These are phyloP conservation scores for Syncephalis fuscata DNA, from an alignment of 371 early-diverging fungal genomes.

Conservation along the genomic window DNA sequence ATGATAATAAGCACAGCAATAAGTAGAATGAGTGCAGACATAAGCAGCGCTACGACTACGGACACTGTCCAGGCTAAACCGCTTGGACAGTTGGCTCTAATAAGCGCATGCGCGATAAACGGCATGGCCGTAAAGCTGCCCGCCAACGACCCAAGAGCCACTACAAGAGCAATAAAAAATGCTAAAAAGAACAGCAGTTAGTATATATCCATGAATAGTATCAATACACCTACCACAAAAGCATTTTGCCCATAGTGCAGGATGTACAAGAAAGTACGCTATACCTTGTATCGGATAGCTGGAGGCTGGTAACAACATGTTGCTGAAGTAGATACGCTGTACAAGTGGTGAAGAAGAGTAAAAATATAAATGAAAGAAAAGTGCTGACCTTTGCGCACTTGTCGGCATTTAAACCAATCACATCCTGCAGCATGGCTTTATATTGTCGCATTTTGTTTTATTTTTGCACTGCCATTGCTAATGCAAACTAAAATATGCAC, in stretches of 20 bases:
- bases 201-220: too few relatives aligned
- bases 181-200: too few relatives aligned
- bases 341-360: too few relatives aligned
- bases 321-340: too few relatives aligned
- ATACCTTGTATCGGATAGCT: slow-evolving; percentile 13
- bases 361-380: too few relatives aligned
- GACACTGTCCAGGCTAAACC: slow-evolving; percentile 5
- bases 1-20: slow-evolving; percentile 4
- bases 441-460: too few relatives aligned
- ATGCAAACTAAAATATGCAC: too few relatives aligned
- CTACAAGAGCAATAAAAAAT: slow-evolving; percentile 1
- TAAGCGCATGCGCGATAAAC: slow-evolving; percentile 4
- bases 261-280: slow-evolving; percentile 10
- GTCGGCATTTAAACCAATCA: too few relatives aligned
- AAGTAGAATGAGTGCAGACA: slow-evolving; percentile 1
- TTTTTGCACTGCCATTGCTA: too few relatives aligned
- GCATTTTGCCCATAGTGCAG: slow-evolving; percentile 7
- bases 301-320: slow-evolving; percentile 3
- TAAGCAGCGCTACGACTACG: slow-evolving; percentile 3
- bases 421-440: too few relatives aligned
- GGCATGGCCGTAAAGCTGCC: background rate
- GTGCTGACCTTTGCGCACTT: too few relatives aligned
- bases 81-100: slow-evolving; percentile 1
- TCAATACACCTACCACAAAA: slow-evolving; percentile 2
- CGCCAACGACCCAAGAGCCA: background rate